Base-by-base conservation (phyloP, 306 rosid genomes). In the Bauhinia variegata region DNA sequence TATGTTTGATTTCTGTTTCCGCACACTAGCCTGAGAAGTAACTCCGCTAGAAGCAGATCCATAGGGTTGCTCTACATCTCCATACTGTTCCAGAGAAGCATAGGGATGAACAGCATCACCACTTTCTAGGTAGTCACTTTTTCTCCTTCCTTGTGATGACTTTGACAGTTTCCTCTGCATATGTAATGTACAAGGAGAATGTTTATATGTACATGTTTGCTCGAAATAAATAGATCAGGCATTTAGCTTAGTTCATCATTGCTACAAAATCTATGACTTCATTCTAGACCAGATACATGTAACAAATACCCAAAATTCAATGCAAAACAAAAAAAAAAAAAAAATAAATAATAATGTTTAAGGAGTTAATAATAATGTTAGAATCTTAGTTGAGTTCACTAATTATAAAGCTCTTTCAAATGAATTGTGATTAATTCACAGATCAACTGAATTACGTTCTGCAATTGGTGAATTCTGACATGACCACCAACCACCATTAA, bases 91-190 rank as follows among this genome's bases (percentile, higher is more conserved):
- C 13, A 59, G 18, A 19, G 75, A 47, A 71, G 75, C 12, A 55
- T 42, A 68, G 8, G 52, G 75, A 59, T 79, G 59, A 47, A 75
- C 60, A 38, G 82, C 58, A 70, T 62, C 80, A 62, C 77, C 83
- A 50, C 69, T 80, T 69, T 77, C 64, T 44, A 72, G 77, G 67
- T 23, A 68, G 41, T 56, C 57, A 54, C 70, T 76, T 68, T 57
- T 82, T 31, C 70, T 74, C 57, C 65, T 76, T 73, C 82, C 83
- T 39, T 55, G 73, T 11, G 67, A 68, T 67, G 59, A 66, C 63
- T 63, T 84, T 28, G 83, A 48, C 48, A 65, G 72, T 76, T 73
- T 84, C 63, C 50, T 67, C 76, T 83, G 82, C 74, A 78, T 67
- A 71, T 41, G 73, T 58, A 64, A 74, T 53, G n/a, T n/a, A 77